These are phyloP conservation scores for Sideroxylon spinosum DNA, from an alignment of 179 eudicot genomes.

Conservation along the genomic window DNA sequence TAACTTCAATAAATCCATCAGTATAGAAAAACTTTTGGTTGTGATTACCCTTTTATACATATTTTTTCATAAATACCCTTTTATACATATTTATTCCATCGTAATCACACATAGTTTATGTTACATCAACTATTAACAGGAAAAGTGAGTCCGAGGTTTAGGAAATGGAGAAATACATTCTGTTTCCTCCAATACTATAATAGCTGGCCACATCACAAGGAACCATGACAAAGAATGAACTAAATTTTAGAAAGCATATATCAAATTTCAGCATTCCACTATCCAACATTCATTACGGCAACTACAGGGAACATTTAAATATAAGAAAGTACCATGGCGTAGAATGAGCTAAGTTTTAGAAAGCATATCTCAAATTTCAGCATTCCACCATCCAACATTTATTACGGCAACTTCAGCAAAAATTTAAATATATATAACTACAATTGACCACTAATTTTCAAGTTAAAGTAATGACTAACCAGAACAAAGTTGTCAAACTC, in stretches of 20 bases:
- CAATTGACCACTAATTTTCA: background rate
- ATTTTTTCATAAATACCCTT: too few relatives aligned
- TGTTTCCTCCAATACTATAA: constrained; percentile 3
- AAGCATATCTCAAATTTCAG: background rate
- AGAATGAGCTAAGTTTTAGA: too few relatives aligned
- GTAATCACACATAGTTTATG: background rate
- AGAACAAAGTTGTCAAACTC: constrained; percentile 84
- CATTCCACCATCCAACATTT: background rate
- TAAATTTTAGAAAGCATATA: too few relatives aligned
- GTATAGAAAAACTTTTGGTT: too few relatives aligned
- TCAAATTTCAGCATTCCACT: background rate
- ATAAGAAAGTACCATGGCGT: too few relatives aligned
- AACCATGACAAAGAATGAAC: too few relatives aligned
- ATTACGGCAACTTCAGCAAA: too few relatives aligned
- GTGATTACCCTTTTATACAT: too few relatives aligned
- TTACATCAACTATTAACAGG: background rate
- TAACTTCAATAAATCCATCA: too few relatives aligned
- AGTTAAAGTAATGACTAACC: constrained; percentile 38
- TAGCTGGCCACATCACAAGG: background rate
- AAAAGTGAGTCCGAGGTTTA: background rate
- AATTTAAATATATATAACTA: background rate
- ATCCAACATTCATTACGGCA: background rate
- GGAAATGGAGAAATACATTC: background rate
- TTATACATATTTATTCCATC: background rate
- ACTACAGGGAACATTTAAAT: too few relatives aligned